Conservation (phyloP, 306 rosid genomes). For the Hylodesmum podocarpum region DNA sequence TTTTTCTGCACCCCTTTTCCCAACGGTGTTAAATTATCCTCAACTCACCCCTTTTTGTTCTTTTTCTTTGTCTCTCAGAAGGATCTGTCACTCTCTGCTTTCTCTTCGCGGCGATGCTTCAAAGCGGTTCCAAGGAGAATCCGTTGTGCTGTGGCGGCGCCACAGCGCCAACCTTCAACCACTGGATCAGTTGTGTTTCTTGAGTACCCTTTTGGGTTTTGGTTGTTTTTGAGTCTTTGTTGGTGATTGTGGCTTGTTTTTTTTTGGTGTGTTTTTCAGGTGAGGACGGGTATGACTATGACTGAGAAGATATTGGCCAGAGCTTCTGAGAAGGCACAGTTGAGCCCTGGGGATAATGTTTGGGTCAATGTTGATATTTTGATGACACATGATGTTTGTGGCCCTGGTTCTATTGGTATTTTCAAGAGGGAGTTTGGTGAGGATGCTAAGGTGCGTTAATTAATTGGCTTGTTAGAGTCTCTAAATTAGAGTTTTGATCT, state of each 20-base stretch:
- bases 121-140: slow-evolving; percentile 48
- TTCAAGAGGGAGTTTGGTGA: slow-evolving; percentile 95
- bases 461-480: background rate
- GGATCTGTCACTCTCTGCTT: slow-evolving; percentile 46
- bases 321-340: slow-evolving; percentile 68
- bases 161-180: slow-evolving; percentile 75
- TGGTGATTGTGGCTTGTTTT: slow-evolving; percentile 11
- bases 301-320: slow-evolving; percentile 89
- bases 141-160: slow-evolving; percentile 64
- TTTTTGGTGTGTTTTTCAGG: slow-evolving; percentile 43
- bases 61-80: slow-evolving; percentile 37
- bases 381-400: slow-evolving; percentile 96
- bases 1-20: slow-evolving; percentile 1
- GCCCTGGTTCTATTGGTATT: slow-evolving; percentile 93
- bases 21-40: slow-evolving; percentile 1
- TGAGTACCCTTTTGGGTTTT: slow-evolving; percentile 7
- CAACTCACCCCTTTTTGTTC: background rate
- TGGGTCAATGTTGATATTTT: slow-evolving; percentile 86
- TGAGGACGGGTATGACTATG: slow-evolving; percentile 88
- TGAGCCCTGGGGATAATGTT: slow-evolving; percentile 82
- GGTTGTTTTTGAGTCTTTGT: background rate
- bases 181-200: slow-evolving; percentile 71
- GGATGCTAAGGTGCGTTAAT: slow-evolving; percentile 64
- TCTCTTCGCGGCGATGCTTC: slow-evolving; percentile 51
- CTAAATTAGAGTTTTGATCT: background rate